Conservation (phyloP, 2,329 filamentous ascomycete genomes). For the Periglandula ipomoeae region DNA sequence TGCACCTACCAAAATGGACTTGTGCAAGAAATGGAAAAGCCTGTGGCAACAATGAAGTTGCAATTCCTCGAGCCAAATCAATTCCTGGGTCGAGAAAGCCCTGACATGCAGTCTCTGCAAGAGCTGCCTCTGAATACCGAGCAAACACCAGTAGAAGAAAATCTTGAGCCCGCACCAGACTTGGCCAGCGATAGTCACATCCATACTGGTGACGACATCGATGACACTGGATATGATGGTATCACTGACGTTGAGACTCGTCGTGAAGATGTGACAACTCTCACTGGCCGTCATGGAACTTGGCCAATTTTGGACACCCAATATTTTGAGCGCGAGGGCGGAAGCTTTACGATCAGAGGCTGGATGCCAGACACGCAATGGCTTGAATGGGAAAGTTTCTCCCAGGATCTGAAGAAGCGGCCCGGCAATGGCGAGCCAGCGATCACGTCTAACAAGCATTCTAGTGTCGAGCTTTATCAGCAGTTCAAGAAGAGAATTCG, state of each 20-base stretch:
- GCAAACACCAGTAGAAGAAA: neutral
- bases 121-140: neutral
- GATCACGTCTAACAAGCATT: neutral
- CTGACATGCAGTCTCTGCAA: neutral
- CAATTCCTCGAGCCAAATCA: slow-evolving; percentile 8
- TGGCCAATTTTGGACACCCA: slow-evolving; percentile 23
- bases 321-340: slow-evolving; percentile 27
- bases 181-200: neutral
- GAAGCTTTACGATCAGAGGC: slow-evolving; percentile 33
- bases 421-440: neutral
- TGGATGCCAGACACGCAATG: slow-evolving; percentile 32
- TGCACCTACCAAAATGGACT: neutral
- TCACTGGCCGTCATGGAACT: slow-evolving; percentile 16
- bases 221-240: no score
- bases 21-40: neutral
- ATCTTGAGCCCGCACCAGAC: neutral
- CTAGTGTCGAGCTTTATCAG: slow-evolving; percentile 8
- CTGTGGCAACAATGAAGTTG: neutral
- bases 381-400: slow-evolving; percentile 24
- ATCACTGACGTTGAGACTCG: neutral
- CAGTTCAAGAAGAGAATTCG: slow-evolving; percentile 22
- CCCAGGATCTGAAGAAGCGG: slow-evolving; percentile 20
- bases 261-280: slow-evolving; percentile 7
- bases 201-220: neutral
- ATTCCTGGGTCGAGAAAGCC: slow-evolving; percentile 6